Conservation (phyloP, 139 green algal species). For the Tetradesmus obliquus region DNA sequence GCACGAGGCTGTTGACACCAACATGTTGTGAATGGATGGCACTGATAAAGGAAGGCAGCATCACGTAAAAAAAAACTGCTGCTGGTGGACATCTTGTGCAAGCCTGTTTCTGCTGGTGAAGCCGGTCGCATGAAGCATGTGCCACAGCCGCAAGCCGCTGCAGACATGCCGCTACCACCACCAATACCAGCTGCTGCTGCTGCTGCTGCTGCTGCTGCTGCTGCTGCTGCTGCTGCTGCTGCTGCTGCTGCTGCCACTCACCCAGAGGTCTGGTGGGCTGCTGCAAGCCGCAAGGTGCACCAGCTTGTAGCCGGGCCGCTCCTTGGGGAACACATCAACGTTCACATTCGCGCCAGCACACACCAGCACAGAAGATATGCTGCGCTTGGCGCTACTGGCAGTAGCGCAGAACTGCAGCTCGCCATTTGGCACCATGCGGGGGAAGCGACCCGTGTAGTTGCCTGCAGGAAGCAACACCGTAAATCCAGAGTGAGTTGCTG, state of each 20-base stretch:
- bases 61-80: no score
- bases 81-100: no score
- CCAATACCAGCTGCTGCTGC: no score
- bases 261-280: not conserved
- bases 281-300: not conserved
- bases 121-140: no score
- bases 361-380: not conserved
- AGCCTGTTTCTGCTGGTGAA: no score
- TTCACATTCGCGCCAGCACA: conserved; percentile 5
- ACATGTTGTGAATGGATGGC: no score
- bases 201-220: not conserved
- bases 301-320: conserved; percentile 10
- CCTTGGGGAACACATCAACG: not conserved
- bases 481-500: no score
- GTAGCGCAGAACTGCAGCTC: not conserved
- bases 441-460: conserved; percentile 9
- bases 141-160: no score
- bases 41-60: no score
- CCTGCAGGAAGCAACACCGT: not conserved
- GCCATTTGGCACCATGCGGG: not conserved
- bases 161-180: no score
- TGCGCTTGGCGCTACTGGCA: not conserved
- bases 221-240: no score
- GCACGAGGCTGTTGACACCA: no score
- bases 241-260: not conserved